Conservation (phyloP, 805 yeast genomes). For the Saccharomyces jurei region DNA sequence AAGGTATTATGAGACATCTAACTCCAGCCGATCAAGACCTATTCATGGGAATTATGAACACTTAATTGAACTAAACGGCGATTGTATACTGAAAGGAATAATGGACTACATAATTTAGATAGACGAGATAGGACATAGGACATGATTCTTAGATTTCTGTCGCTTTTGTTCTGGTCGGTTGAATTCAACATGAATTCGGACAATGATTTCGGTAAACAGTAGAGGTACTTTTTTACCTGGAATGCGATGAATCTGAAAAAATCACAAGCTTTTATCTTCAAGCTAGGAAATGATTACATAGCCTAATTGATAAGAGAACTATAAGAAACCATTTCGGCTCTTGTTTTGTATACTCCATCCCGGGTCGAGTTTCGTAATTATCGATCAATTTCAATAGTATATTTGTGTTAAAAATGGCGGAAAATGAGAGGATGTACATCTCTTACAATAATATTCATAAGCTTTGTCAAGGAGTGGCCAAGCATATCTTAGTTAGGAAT, state of each 20-base stretch:
- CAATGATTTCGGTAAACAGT: neutral
- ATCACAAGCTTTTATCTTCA: neutral
- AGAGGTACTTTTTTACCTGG: neutral
- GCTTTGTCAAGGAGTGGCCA: slow-evolving; percentile 64
- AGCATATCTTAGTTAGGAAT: slow-evolving; percentile 36
- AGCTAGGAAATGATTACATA: neutral
- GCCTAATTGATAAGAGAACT: neutral
- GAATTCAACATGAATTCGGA: neutral
- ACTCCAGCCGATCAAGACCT: slow-evolving; percentile 31
- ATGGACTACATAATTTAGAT: neutral
- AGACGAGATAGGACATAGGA: neutral
- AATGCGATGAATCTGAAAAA: neutral
- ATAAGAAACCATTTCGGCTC: neutral
- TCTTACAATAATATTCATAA: slow-evolving; percentile 79
- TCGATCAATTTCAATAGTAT: neutral
- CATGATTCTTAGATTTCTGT: neutral
- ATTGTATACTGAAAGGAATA: neutral
- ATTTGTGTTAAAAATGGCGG: slow-evolving; percentile 21
- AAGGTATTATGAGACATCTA: slow-evolving; percentile 37
- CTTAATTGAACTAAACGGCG: neutral
- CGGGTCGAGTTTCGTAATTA: neutral
- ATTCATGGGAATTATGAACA: slow-evolving; percentile 12
- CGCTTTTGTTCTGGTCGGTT: neutral
- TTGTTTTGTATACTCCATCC: neutral
- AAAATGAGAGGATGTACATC: slow-evolving; percentile 45